phyloP scores from a whole-genome alignment of 345 rosid species.

The Crucihimalaya himalaica region DNA sequence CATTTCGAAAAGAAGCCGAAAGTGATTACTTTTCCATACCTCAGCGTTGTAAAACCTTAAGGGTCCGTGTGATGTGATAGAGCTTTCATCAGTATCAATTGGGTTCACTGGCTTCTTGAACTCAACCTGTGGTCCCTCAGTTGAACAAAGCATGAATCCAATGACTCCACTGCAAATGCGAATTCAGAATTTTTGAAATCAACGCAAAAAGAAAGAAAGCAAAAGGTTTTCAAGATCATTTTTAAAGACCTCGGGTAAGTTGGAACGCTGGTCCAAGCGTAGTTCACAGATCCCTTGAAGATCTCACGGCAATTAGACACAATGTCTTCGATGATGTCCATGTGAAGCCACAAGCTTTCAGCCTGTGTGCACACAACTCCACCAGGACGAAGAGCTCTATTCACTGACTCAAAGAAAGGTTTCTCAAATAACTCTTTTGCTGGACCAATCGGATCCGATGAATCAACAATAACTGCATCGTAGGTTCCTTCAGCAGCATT shows the following conservation, averaged over 20 bases:
- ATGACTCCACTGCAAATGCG: conserved; percentile 76
- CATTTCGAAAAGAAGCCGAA: not conserved
- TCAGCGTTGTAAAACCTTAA: conserved; percentile 80
- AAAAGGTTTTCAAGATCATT: not conserved
- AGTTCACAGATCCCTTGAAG: conserved; percentile 92
- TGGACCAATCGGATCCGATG: conserved; percentile 96
- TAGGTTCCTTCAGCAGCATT: conserved; percentile 77
- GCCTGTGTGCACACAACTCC: conserved; percentile 96
- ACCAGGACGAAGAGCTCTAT: conserved; percentile 95
- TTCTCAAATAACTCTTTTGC: conserved; percentile 97
- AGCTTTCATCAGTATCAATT: conserved; percentile 50
- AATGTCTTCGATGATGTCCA: conserved; percentile 93
- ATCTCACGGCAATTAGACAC: conserved; percentile 82
- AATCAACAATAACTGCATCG: conserved; percentile 93
- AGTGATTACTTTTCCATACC: conserved; percentile 40
- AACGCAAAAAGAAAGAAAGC: not conserved
- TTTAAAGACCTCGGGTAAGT: conserved; percentile 77
- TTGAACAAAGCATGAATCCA: conserved; percentile 97
- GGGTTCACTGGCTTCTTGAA: conserved; percentile 85
- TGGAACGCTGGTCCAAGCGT: conserved; percentile 98
- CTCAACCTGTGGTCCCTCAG: conserved; percentile 84
- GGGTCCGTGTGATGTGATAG: conserved; percentile 51
- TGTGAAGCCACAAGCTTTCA: conserved; percentile 99
- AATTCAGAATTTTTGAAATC: not conserved
- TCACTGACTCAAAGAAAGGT: conserved; percentile 81